Evolutionary conservation across 352 stramenopile species (phyloP), one percentile per base, ranked within the genome.

Genomic region (Globisporangium heterothallicum): DNA sequence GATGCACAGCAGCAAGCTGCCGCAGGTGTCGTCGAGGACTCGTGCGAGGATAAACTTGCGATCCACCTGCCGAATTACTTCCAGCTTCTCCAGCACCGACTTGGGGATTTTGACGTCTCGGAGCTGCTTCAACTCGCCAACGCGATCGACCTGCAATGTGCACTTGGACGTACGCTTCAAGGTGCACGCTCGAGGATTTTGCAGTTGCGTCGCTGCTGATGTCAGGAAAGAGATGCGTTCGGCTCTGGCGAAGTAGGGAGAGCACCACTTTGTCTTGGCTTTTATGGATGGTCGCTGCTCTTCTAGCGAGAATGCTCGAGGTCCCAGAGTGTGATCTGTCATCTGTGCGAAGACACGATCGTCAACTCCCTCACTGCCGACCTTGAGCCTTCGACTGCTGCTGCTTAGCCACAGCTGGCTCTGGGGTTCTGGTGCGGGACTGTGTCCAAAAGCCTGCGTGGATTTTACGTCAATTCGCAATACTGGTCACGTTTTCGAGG

Each of bases 31-130:
- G 19, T 61, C 66, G 18, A 49, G 51, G 12, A 66, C 67, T 56
- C 66, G 67, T 38, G 83, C 84, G 10, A 96, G 72, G 46, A 97
- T 94, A 61, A 96, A 97, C 59, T 97, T 97, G 7, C 72, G 67
- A 58, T 97, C 88, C 24, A 97, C 76, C 61, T 97, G 90, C 2
- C 73, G 72, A 62, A 97, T 82, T 1, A 97, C 84, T 40, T 83
- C 43, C 21, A 93, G 43, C 9, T 61, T 66, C 0, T 61, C 35
- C n/a, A 97, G 68, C 16, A 87, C 77, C 6, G 76, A 60, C 48
- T 82, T 87, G 26, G 74, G 72, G 16, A 97, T 65, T 45, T 86
- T 85, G 49, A 88, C 59, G 12, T 50, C 6, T 2, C 51, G 58
- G 14, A 63, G 40, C 50, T 47, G 41, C 27, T 42, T 64, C 29